These are phyloP conservation scores for Monosporascus cannonballus DNA, from an alignment of 2,329 filamentous ascomycete genomes.

Conservation along the genomic window DNA sequence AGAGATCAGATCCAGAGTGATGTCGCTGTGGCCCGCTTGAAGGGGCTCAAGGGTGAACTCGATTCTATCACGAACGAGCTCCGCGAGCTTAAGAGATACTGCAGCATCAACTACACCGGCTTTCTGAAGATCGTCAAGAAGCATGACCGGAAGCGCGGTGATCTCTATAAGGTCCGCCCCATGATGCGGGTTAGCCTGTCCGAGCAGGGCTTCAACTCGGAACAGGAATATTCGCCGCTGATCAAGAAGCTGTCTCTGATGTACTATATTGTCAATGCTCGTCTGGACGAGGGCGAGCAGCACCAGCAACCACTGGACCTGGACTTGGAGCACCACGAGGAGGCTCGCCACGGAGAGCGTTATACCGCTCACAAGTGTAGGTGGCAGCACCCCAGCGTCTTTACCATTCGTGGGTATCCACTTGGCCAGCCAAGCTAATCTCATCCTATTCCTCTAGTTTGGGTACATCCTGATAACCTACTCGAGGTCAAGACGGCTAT, in stretches of 20 bases:
- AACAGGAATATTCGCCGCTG: conserved; percentile 79
- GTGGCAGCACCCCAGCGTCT: conserved; percentile 21
- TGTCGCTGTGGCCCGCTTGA: conserved; percentile 48
- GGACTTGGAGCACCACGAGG: conserved; percentile 46
- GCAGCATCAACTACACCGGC: conserved; percentile 92
- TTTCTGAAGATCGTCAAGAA: conserved; percentile 99
- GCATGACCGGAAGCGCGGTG: conserved; percentile 88
- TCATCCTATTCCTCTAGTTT: conserved; percentile 51
- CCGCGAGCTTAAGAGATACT: conserved; percentile 90
- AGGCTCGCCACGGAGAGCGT: conserved; percentile 59
- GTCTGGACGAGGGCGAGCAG: conserved; percentile 56
- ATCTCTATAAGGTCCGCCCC: conserved; percentile 80
- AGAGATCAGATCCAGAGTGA: conserved; percentile 36
- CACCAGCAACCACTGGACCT: conserved; percentile 36
- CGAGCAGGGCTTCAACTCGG: conserved; percentile 90
- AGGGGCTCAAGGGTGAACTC: conserved; percentile 71
- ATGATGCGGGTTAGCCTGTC: conserved; percentile 86
- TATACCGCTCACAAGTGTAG: conserved; percentile 85
- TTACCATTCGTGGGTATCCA: background rate
- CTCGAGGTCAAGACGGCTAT: conserved; percentile 97
- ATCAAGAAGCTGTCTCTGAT: conserved; percentile 88
- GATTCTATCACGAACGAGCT: conserved; percentile 86
- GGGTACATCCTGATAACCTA: conserved; percentile 92
- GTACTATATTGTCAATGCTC: conserved; percentile 90
- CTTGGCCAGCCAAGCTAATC: background rate